These are phyloP conservation scores for Colletotrichum spaethianum DNA, from an alignment of 2,329 filamentous ascomycete genomes.

Conservation along the genomic window DNA sequence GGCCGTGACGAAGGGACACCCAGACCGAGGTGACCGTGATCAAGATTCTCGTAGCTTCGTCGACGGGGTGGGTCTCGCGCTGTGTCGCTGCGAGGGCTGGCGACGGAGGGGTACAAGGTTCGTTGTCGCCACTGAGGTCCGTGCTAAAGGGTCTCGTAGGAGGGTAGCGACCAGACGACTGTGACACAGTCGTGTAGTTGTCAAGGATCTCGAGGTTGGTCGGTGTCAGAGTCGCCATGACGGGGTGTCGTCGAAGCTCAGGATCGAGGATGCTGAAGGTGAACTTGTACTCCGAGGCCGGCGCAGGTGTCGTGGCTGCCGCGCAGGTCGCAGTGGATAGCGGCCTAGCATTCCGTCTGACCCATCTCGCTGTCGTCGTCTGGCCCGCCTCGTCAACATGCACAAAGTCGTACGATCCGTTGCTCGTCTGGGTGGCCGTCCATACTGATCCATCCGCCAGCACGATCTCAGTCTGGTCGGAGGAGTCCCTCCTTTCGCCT, in stretches of 20 bases:
- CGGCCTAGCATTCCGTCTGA: constrained; percentile 59
- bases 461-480: constrained; percentile 75
- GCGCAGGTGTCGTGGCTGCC: constrained; percentile 44
- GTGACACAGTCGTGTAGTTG: constrained; percentile 71
- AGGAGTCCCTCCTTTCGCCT: constrained; percentile 61
- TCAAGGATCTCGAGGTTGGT: constrained; percentile 79
- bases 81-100: constrained; percentile 17
- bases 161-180: constrained; percentile 63
- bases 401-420: constrained; percentile 77
- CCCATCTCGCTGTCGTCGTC: constrained; percentile 77
- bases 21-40: constrained; percentile 46
- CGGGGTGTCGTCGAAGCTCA: constrained; percentile 77
- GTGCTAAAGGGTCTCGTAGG: constrained; percentile 55
- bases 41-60: constrained; percentile 43
- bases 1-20: constrained; percentile 44
- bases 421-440: constrained; percentile 65
- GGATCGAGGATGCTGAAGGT: constrained; percentile 85
- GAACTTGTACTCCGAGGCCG: constrained; percentile 68
- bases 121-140: constrained; percentile 38
- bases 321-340: constrained; percentile 43
- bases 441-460: constrained; percentile 75
- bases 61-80: constrained; percentile 42
- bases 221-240: constrained; percentile 78
- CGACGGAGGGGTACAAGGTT: constrained; percentile 11
- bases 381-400: constrained; percentile 71